Evolutionary conservation across 129 eudicot species (phyloP).

Genomic region (Tagetes patula): DNA sequence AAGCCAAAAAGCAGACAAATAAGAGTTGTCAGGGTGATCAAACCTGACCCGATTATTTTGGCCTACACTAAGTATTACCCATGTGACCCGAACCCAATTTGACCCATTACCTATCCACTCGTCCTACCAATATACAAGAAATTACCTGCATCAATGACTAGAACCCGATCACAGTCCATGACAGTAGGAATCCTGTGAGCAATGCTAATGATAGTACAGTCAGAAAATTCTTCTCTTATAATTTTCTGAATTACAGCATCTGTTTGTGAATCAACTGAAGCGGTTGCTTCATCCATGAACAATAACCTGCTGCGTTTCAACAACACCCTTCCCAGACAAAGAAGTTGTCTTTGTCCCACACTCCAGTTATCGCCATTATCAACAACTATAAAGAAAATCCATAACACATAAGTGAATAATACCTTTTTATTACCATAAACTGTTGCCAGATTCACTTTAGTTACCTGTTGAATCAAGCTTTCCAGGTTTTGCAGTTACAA

Average conservation of each 20-base stretch:
- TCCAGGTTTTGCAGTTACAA: slow-evolving; percentile 41
- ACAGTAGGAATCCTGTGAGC: slow-evolving; percentile 99
- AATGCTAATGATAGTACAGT: slow-evolving; percentile 88
- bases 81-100: not conserved
- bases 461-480: slow-evolving; percentile 40
- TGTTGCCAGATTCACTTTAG: not conserved
- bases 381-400: slow-evolving; percentile 18
- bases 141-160: slow-evolving; percentile 58
- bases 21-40: not conserved
- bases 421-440: not conserved
- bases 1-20: not conserved
- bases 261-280: slow-evolving; percentile 42
- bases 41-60: not conserved
- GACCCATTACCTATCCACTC: not conserved
- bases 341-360: slow-evolving; percentile 70
- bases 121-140: not conserved
- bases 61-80: not conserved
- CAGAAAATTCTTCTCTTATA: slow-evolving; percentile 79
- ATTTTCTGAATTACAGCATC: slow-evolving; percentile 92
- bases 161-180: slow-evolving; percentile 93
- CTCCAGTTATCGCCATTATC: slow-evolving; percentile 46
- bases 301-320: slow-evolving; percentile 36
- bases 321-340: slow-evolving; percentile 53
- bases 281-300: slow-evolving; percentile 49
- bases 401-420: not conserved